A percentile compares a stretch with the other conserved stretches of the same genome.
Evolutionary conservation across 345 rosid species (phyloP).

Genomic region (Citrus maxima): DNA sequence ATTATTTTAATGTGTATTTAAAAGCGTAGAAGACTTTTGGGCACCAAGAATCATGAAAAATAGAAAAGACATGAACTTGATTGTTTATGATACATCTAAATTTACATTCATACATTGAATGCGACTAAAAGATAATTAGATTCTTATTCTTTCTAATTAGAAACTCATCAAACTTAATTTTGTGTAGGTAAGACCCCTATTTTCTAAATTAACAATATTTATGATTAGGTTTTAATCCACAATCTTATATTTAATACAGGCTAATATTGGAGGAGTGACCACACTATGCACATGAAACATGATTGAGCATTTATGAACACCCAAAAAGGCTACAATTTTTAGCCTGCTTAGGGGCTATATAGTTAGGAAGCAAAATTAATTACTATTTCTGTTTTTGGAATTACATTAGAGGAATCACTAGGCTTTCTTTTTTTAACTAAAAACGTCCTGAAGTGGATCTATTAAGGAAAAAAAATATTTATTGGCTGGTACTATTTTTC

Average conservation of each 20-base stretch:
- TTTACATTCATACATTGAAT: neutral
- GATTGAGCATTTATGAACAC: neutral
- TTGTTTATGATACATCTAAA: neutral
- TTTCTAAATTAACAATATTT: neutral
- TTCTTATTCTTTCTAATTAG: neutral
- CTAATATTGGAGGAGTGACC: neutral
- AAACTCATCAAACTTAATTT: neutral
- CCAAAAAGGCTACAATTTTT: neutral
- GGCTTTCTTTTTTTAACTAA: neutral
- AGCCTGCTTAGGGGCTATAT: neutral
- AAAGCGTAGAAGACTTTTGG: neutral
- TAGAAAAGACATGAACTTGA: neutral
- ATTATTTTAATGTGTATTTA: neutral
- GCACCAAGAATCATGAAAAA: neutral
- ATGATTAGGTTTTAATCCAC: neutral
- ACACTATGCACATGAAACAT: neutral
- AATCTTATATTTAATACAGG: neutral
- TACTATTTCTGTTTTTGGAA: neutral
- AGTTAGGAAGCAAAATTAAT: neutral
- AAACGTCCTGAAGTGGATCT: neutral
- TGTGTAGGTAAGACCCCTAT: neutral
- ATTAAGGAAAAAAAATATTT: neutral
- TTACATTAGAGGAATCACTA: neutral
- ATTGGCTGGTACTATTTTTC: neutral
- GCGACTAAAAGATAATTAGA: neutral